These are phyloP conservation scores for Phytophthora sp. DNA, from an alignment of 352 stramenopile species.

Conservation along the genomic window DNA sequence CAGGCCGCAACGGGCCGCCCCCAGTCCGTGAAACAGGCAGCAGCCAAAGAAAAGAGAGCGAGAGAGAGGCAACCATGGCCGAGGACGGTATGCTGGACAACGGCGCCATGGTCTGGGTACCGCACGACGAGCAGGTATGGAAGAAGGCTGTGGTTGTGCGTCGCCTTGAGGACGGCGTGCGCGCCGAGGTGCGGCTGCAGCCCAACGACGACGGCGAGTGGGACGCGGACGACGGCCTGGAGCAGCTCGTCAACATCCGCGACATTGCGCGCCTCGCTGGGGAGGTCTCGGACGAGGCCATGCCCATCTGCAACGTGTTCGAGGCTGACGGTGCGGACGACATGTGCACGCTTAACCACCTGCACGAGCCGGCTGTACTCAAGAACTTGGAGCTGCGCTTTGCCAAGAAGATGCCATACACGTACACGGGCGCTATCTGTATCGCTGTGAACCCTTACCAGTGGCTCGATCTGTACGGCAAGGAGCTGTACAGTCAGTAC, in stretches of 20 bases:
- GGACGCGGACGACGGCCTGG: constrained; percentile 63
- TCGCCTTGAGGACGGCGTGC: constrained; percentile 52
- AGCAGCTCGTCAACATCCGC: constrained; percentile 65
- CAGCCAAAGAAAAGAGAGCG: too few relatives aligned
- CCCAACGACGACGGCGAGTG: constrained; percentile 59
- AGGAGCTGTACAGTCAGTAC: constrained; percentile 72
- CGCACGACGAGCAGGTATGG: constrained; percentile 77
- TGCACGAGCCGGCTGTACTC: constrained; percentile 79
- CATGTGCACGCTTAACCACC: constrained; percentile 83
- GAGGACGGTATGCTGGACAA: constrained; percentile 63
- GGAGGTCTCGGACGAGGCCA: constrained; percentile 76
- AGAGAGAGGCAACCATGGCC: constrained; percentile 30
- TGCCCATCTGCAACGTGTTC: constrained; percentile 89
- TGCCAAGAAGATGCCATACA: constrained; percentile 75
- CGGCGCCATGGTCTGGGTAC: constrained; percentile 82
- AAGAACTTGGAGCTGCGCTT: constrained; percentile 83
- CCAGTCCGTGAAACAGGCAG: constrained; percentile 33
- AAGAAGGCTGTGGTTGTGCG: constrained; percentile 76
- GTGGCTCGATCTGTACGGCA: constrained; percentile 79
- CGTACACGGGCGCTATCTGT: constrained; percentile 82
- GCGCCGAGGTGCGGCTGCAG: constrained; percentile 70
- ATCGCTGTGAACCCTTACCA: constrained; percentile 86
- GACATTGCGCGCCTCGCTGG: constrained; percentile 72
- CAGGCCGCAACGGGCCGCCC: constrained; percentile 3
- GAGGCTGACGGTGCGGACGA: constrained; percentile 66